Evolutionary conservation across 2,329 filamentous ascomycete species (phyloP), one percentile per base, ranked within the genome.

Genomic region (Aspergillus quadricinctus): DNA sequence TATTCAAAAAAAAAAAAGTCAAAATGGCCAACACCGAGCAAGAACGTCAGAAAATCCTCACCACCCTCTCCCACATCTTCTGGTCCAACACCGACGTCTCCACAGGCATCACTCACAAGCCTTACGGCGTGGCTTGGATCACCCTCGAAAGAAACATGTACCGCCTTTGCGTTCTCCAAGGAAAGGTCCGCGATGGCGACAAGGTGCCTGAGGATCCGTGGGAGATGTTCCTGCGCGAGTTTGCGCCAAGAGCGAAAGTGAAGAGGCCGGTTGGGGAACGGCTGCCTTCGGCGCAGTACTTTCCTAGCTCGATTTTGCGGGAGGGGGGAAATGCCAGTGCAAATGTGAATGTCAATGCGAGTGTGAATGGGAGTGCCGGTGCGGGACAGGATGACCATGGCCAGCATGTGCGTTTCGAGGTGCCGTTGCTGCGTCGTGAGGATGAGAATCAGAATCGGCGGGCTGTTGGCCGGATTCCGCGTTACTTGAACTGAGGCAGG

Each of bases 141-240:
- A 3, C 9, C 14, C 31, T 53, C 50, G 50, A 55, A 8, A 41
- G 25, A 25, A 25, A n/a, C 28, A 48, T 60, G 31, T 49, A 51
- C 27, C 60, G 60, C 10, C 56, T 62, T 8, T 56, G 60, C 25
- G 8, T 58, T 2, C 52, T 60, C 2, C 46, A 46, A 21, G 60
- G 60, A 3, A 10, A 52, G 10, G 51, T 52, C 4, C 17, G 37
- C 4, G 19, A 50, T 4, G 48, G 40, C 27, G 28, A 48, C 3
- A 43, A 27, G 1, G 11, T 60, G 9, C 43, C 40, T 14, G 45
- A 49, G 31, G 54, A 60, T 35, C 60, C 54, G 1, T 60, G 60
- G 58, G 28, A 46, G 21, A 11, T 60, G 28, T 58, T 54, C 17
- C 23, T 54, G 27, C 31, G 27, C 10, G 56, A 60, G 21, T 58